Evolutionary conservation across 2,329 filamentous ascomycete species (phyloP), one percentile per base, ranked within the genome.

Genomic region (Epichloe brachyelytri): DNA sequence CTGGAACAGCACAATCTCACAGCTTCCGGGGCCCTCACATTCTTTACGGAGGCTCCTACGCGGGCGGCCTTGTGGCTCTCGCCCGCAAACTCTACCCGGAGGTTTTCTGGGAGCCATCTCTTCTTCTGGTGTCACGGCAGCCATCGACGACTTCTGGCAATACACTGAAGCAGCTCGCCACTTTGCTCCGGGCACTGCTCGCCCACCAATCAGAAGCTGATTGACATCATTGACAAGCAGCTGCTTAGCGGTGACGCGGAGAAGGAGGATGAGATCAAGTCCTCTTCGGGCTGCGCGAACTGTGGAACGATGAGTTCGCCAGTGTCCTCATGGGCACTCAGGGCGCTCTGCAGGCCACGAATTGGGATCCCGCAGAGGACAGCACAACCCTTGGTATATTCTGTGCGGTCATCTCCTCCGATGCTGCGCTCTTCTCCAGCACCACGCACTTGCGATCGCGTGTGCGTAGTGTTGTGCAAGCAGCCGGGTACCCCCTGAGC

Each of bases 41-140:
- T 53, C 80, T 80, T 0, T 95, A 94, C 54, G 88, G 88, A 2
- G 88, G 88, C 1, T 89, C 85, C 0, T 95, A 95, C 60, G 86
- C 88, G 0, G 88, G 88, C 2, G 83, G 82, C 0, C 85, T 90
- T 57, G 85, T 82, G 10, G 86, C 88, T 0, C 84, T 95, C 58
- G 66, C 88, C 38, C 80, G 88, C 34, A 82, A 85, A 52, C 63
- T 83, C 15, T 94, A 95, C 63, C 88, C 88, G 0, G 81, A 91
- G 34, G 69, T 84, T 7, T 93, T 85, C 67, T 91, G 79, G 76
- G 79, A 7, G 79, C 83, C 4, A 91, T 95, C 47, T 83, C 85
- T 0, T 89, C 85, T 0, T 91, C 86, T 0, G 88, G 85, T 0
- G 86, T 93, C 0, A 86, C 85, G 0, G 78, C 79, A 53, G 86